Percentiles rank a stretch among this genome's conserved stretches.
Evolutionary conservation across 371 early-diverging fungal genomes (phyloP).

Genomic region (Rhizopus arrhizus): DNA sequence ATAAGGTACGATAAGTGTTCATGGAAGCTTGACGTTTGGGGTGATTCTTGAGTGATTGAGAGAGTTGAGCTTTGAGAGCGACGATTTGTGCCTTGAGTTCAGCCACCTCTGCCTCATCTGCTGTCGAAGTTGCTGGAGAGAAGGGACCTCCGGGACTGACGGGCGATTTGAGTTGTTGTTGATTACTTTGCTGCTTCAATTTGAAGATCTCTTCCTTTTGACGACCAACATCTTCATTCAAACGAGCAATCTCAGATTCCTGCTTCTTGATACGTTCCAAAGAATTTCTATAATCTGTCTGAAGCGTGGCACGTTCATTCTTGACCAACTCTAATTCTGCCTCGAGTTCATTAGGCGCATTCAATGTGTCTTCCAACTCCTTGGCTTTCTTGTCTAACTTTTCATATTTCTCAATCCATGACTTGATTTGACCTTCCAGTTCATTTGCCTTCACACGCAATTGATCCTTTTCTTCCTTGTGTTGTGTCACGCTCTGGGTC

Average conservation of each 20-base stretch:
- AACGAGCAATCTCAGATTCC: constrained; percentile 67
- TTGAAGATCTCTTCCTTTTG: constrained; percentile 74
- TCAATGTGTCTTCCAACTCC: constrained; percentile 49
- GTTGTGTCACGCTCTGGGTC: constrained; percentile 78
- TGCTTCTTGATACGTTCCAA: constrained; percentile 64
- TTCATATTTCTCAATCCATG: constrained; percentile 75
- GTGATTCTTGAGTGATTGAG: constrained; percentile 42
- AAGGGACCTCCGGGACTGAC: constrained; percentile 23
- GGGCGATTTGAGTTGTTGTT: constrained; percentile 21
- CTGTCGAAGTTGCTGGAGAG: constrained; percentile 8
- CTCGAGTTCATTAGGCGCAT: constrained; percentile 58
- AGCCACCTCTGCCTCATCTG: constrained; percentile 40
- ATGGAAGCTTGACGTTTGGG: constrained; percentile 49
- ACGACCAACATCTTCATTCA: constrained; percentile 60
- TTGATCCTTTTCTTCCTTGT: constrained; percentile 71
- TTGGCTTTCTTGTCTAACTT: constrained; percentile 54
- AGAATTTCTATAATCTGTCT: constrained; percentile 52
- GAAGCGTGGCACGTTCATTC: constrained; percentile 50
- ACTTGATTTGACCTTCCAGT: constrained; percentile 66
- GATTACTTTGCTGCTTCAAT: constrained; percentile 47
- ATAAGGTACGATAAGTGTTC: constrained; percentile 40
- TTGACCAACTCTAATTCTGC: constrained; percentile 61
- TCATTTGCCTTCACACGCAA: constrained; percentile 55
- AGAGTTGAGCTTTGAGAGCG: constrained; percentile 54
- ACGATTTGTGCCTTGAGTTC: constrained; percentile 58